Evolutionary conservation across 225 moss, liverwort and hornwort genomes (phyloP), one percentile per base, ranked within the genome.

Genomic region (Thuidium tamariscinum): DNA sequence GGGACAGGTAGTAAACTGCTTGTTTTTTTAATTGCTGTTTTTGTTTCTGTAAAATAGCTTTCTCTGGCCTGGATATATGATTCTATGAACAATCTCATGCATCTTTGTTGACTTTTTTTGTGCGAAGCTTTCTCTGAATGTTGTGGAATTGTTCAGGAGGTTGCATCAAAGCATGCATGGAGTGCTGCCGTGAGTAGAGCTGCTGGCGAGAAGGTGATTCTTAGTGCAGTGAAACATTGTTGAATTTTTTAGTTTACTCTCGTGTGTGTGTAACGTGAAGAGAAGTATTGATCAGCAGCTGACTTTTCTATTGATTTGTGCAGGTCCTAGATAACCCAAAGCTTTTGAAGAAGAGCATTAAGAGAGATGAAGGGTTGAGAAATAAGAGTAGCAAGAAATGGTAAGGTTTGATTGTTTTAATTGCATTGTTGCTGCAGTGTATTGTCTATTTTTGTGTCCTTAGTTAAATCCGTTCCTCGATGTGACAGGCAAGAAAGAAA

Each of bases 321-420:
- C 94, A 99, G 96, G 96, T 99, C 36, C 82, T 99, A 51, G 98
- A 99, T 79, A 91, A 99, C 87, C 98, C 97, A 39, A 96, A 93
- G 89, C 97, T 99, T 69, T 90, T 99, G 89, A 99, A 97, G 93
- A 95, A 89, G 87, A 99, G 98, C 77, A 89, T 99, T 81, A 97
- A 92, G 86, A 92, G 93, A 90, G 98, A 97, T 12, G 94, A 97
- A 88, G 97, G 97, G 72, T 90, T 93, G 32, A 87, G 90, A 84
- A 87, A 88, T 18, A 99, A 92, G 88, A 99, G 98, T 87, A 85
- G 92, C 18, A 94, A 95, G 82, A 96, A 99, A 90, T 99, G 98
- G 98, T 96, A 83, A 89, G 92, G 44, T 82, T 66, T n/a, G 18
- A 60, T 84, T 55, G 10, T 68, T 77, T 68, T 54, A n/a, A 34